Base-by-base conservation (phyloP, 169 alveolate genomes). In the Plasmodium vinckei region DNA sequence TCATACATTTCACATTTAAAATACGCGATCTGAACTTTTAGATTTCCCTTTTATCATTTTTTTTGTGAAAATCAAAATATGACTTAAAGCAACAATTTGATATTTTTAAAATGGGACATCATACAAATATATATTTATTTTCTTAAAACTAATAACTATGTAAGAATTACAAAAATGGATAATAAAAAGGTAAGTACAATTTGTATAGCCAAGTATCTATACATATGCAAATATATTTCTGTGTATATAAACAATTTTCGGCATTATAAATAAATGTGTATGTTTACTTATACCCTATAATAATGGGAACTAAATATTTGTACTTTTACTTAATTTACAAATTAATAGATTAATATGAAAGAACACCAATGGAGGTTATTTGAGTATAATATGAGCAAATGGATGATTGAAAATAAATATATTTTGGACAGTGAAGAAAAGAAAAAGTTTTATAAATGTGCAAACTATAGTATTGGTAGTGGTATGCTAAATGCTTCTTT, bases 341-440 rank as follows among this genome's bases (percentile, higher is more conserved):
- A 61, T 75, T 23, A 60, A 42, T 67, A 75, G 88, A 63, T 75
- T 39, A 67, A 75, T 42, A 63, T 75, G 88, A 75, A 61, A 39
- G 88, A 75, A 33, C 88, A 75, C 5, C 88, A 75, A 39, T 75
- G 88, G 88, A 75, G 72, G 46, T 19, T 75, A 46, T 75, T 75
- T 67, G 88, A 75, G 42, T 75, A 75, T 56, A 75, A 75, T 67
- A 75, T 75, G 88, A 75, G 88, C 56, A 75, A 61, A 51, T 75
- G 88, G 88, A 75, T 75, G 73, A 75, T 75, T 19, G 88, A 75
- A 75, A 75, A 75, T 63, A 75, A 75, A 39, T 75, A 75, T 46
- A 75, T 75, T 46, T 75, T 75, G 57, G 88, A 75, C 42, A 44
- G 51, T 54, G 88, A 75, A 49, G 88, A 75, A 42, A 75, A 75